Percentiles rank a stretch among this genome's conserved stretches.
Conservation (phyloP, 768 basidiomycete species). For the Clathrus columnatus region DNA sequence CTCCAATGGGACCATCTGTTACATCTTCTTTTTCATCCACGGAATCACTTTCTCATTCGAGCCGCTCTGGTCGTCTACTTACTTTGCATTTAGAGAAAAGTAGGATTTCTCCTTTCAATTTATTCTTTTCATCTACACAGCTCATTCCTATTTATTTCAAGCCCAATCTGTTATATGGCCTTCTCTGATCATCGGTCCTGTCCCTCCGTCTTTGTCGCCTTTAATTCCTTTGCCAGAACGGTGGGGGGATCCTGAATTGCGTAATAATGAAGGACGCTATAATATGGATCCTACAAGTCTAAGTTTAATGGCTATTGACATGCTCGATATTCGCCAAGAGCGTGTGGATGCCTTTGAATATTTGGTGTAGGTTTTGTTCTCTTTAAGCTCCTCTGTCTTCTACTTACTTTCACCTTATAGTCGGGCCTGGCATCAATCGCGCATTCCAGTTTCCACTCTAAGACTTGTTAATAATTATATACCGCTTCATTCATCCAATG, state of each 20-base stretch:
- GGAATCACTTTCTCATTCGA: slow-evolving; percentile 53
- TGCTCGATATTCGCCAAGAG: slow-evolving; percentile 66
- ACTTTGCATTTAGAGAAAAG: slow-evolving; percentile 72
- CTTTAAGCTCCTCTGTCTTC: not conserved
- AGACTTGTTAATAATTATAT: slow-evolving; percentile 68
- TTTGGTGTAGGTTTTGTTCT: slow-evolving; percentile 48
- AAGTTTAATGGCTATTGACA: slow-evolving; percentile 58
- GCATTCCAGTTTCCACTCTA: slow-evolving; percentile 67
- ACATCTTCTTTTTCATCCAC: slow-evolving; percentile 73
- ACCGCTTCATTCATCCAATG: slow-evolving; percentile 36
- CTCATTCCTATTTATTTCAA: not conserved
- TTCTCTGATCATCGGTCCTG: slow-evolving; percentile 67
- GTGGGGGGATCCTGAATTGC: slow-evolving; percentile 14
- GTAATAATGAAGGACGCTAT: slow-evolving; percentile 46
- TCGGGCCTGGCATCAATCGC: slow-evolving; percentile 76
- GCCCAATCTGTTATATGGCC: slow-evolving; percentile 77
- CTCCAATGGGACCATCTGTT: slow-evolving; percentile 42
- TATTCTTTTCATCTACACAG: not conserved
- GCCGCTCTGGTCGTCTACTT: slow-evolving; percentile 41
- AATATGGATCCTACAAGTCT: slow-evolving; percentile 86
- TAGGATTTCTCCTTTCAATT: not conserved
- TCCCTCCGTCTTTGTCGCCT: slow-evolving; percentile 51
- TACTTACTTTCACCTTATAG: slow-evolving; percentile 28
- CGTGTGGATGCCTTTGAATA: slow-evolving; percentile 75
- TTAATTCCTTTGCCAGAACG: slow-evolving; percentile 38